phyloP scores from a whole-genome alignment of 495 filamentous ascomycete genomes.

The Aspergillus hancockii region DNA sequence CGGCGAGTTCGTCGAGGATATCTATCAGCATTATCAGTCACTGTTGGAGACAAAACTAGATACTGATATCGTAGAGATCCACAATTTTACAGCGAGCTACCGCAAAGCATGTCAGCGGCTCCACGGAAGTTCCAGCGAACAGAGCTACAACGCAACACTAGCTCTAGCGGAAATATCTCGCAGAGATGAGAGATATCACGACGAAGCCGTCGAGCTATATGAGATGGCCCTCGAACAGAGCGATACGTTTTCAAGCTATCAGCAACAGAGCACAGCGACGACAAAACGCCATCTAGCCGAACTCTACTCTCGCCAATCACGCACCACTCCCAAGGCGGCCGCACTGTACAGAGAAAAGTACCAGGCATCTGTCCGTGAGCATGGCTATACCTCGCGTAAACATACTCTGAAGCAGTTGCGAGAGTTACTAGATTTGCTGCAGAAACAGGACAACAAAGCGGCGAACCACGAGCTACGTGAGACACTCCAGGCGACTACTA shows the following conservation, averaged over 20 bases:
- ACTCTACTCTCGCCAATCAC: not conserved
- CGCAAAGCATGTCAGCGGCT: not conserved
- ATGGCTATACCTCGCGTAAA: not conserved
- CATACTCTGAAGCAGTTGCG: not conserved
- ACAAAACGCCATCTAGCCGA: not conserved
- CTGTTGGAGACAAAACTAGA: not conserved
- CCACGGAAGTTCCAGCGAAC: not conserved
- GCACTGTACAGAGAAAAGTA: not conserved
- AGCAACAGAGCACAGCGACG: not conserved
- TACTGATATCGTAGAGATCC: not conserved
- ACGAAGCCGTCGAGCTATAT: not conserved
- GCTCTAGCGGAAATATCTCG: not conserved
- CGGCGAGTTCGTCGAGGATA: not conserved
- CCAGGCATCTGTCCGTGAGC: not conserved
- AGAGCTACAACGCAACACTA: not conserved
- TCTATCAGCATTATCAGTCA: not conserved
- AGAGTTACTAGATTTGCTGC: not conserved
- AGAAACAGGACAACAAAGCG: not conserved
- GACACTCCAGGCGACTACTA: not conserved
- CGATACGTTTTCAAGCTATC: not conserved
- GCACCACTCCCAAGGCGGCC: not conserved
- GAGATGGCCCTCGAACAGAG: not conserved
- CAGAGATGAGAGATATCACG: slow-evolving; percentile 1
- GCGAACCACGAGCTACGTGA: not conserved
- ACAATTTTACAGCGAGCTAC: not conserved